A percentile compares a stretch with the other conserved stretches of the same genome.
Conservation (phyloP, 2,329 filamentous ascomycete genomes). For the Conoideocrella luteorostrata region DNA sequence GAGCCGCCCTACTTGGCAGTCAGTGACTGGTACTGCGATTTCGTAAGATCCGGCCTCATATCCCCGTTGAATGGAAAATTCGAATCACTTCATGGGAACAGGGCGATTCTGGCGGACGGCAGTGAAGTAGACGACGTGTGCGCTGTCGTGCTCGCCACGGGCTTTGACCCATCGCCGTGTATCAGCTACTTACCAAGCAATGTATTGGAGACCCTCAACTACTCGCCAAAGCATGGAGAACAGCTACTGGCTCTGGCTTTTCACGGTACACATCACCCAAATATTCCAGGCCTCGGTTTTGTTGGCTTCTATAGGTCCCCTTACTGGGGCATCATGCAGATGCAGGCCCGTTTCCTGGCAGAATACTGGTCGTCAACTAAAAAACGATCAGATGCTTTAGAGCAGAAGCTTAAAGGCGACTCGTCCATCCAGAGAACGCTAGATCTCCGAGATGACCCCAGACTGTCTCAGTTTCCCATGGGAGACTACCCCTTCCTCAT, state of each 20-base stretch:
- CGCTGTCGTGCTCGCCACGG: constrained; percentile 68
- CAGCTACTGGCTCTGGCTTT: constrained; percentile 63
- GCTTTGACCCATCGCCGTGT: constrained; percentile 60
- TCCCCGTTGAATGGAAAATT: constrained; percentile 41
- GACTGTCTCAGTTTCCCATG: constrained; percentile 70
- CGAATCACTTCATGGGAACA: constrained; percentile 26
- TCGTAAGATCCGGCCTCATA: constrained; percentile 61
- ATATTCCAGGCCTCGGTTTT: constrained; percentile 62
- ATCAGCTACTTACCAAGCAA: constrained; percentile 57
- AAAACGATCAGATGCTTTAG: constrained; percentile 22
- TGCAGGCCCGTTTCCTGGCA: constrained; percentile 68
- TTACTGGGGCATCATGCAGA: constrained; percentile 83
- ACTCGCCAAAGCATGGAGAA: constrained; percentile 46
- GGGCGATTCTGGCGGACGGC: constrained; percentile 24
- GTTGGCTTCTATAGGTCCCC: constrained; percentile 80
- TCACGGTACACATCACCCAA: constrained; percentile 56
- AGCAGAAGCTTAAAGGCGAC: constrained; percentile 36
- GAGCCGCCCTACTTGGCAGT: constrained; percentile 62
- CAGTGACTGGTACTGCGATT: constrained; percentile 66
- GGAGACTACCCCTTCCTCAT: constrained; percentile 73
- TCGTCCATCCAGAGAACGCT: constrained; percentile 40
- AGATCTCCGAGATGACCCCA: constrained; percentile 44
- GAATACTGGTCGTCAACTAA: constrained; percentile 46
- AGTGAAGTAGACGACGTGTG: constrained; percentile 48
- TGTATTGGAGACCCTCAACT: constrained; percentile 50